Evolutionary conservation across 2,329 filamentous ascomycete species (phyloP), one percentile per base, ranked within the genome.

Genomic region (Teratosphaeria nubilosa): DNA sequence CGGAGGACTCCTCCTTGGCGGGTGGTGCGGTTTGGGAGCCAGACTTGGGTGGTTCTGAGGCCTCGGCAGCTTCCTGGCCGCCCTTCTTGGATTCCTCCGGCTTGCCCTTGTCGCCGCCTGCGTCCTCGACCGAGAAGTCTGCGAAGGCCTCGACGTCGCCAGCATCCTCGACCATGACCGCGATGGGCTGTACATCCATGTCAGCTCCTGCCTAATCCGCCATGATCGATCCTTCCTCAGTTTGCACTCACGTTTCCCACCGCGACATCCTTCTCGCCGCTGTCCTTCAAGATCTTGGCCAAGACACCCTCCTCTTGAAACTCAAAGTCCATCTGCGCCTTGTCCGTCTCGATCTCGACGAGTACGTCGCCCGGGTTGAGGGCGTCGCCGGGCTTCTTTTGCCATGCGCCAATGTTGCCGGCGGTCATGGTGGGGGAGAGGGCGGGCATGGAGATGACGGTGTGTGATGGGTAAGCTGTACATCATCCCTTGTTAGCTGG

Each of bases 271-370:
- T 97, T 99, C 76, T 87, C 87, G 65, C 95, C 95, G 60, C 87
- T 86, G 52, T 96, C 88, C 79, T 91, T 94, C 71, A 99, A 80
- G 64, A 97, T 83, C 83, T 96, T 96, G 70, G 94, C 92, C 66
- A 99, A 82, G 61, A 95, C 83, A 80, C 92, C 94, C 74, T 97
- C 94, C 72, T 99, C 94, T 78, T 99, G 94, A 78, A 95, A 97
- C 78, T 99, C 94, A 75, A 99, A 97, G 80, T 99, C 94, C 94
- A 99, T 99, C 80, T 97, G 94, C 64, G 94, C 94, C 83, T 99
- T 99, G 78, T 99, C 94, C 69, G 94, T 99, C 83, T 99, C 94
- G 70, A 97, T 96, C 66, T 71, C 69, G 51, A 71, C 67, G 67
- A 99, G 80, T 53, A 99, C 94, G 74, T 99, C 94, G 74, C 94